Evolutionary conservation across 139 green algal genomes (phyloP).

Genomic region (Closterium sp.): DNA sequence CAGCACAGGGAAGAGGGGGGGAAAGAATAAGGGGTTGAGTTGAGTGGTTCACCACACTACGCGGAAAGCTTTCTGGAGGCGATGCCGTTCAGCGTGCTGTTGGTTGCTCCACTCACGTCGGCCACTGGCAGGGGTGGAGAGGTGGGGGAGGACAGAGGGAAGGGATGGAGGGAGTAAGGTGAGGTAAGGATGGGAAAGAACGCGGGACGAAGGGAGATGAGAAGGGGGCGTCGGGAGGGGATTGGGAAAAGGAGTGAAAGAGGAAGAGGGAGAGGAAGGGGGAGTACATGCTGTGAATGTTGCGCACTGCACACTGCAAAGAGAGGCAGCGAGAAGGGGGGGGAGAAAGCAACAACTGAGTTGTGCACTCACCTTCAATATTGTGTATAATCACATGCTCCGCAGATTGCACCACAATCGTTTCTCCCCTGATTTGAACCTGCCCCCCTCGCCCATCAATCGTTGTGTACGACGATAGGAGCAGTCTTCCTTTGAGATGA

Average conservation of each 20-base stretch:
- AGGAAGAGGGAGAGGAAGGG: neutral
- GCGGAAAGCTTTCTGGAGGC: neutral
- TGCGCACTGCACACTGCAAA: too few species aligned
- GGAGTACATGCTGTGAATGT: too few species aligned
- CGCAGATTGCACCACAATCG: neutral
- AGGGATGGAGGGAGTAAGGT: neutral
- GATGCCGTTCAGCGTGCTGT: neutral
- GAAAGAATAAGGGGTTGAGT: neutral
- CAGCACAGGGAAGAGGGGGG: neutral
- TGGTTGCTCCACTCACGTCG: too few species aligned
- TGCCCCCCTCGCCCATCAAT: slow-evolving; percentile 1
- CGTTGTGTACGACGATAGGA: slow-evolving; percentile 5
- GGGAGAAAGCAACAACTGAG: neutral
- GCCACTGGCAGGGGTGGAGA: too few species aligned
- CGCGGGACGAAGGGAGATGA: too few species aligned
- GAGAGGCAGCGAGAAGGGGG: neutral
- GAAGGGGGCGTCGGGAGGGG: too few species aligned
- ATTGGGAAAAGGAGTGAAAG: too few species aligned
- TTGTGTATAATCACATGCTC: slow-evolving; percentile 22
- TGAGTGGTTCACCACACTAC: slow-evolving; percentile 18
- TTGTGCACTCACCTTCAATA: neutral
- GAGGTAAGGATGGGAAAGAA: too few species aligned
- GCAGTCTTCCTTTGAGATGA: neutral
- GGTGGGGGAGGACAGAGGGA: neutral
- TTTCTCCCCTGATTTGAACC: neutral